Conservation (phyloP, 2,329 filamentous ascomycete genomes). For the Calonectria pteridis region DNA sequence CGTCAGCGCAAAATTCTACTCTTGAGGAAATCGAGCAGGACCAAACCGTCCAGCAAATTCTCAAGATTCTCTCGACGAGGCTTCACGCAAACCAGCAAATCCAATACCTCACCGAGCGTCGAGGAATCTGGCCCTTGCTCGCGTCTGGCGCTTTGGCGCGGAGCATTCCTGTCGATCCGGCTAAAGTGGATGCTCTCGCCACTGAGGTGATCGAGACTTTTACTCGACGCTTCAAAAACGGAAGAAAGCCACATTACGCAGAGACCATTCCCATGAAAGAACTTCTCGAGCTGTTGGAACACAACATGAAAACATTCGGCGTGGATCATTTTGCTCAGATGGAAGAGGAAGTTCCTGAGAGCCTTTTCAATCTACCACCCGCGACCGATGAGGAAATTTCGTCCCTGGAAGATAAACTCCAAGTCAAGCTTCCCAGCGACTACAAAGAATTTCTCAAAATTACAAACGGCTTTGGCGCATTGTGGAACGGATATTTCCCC, state of each 20-base stretch:
- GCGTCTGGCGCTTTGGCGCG: slow-evolving; percentile 27
- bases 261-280: slow-evolving; percentile 28
- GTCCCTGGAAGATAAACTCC: slow-evolving; percentile 26
- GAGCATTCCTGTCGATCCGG: slow-evolving; percentile 25
- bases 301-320: slow-evolving; percentile 27
- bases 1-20: slow-evolving; percentile 14
- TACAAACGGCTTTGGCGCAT: slow-evolving; percentile 34
- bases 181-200: slow-evolving; percentile 18
- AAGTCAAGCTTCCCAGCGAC: slow-evolving; percentile 21
- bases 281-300: slow-evolving; percentile 23
- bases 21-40: slow-evolving; percentile 24
- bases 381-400: slow-evolving; percentile 34
- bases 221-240: slow-evolving; percentile 22
- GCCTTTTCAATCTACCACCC: slow-evolving; percentile 29
- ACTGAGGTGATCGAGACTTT: slow-evolving; percentile 27
- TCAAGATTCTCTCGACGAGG: slow-evolving; percentile 11
- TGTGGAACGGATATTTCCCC: slow-evolving; percentile 35
- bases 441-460: slow-evolving; percentile 37
- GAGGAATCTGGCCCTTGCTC: slow-evolving; percentile 28
- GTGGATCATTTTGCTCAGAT: slow-evolving; percentile 1
- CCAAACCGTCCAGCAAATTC: slow-evolving; percentile 23
- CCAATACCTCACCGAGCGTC: slow-evolving; percentile 6
- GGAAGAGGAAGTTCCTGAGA: slow-evolving; percentile 16
- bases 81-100: slow-evolving; percentile 14
- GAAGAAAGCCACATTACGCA: slow-evolving; percentile 8